Conservation (phyloP, 805 yeast species). For the Pichia cephalocereana region DNA sequence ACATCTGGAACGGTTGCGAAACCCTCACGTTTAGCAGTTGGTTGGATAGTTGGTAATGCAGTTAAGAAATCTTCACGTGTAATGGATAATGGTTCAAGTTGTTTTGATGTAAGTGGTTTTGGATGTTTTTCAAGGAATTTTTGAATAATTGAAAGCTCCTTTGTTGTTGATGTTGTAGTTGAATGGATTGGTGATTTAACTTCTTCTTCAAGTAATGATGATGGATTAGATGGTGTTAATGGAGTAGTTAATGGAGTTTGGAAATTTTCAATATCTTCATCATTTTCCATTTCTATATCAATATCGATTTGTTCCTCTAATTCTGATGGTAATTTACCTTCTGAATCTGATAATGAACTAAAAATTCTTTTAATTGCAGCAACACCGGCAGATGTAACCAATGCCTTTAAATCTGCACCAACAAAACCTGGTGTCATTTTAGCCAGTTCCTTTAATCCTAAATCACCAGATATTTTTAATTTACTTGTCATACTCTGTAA, state of each 20-base stretch:
- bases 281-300: neutral
- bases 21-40: constrained; percentile 96
- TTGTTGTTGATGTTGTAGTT: neutral
- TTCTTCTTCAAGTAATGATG: neutral
- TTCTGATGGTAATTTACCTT: constrained; percentile 24
- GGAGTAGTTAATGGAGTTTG: constrained; percentile 4
- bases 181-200: neutral
- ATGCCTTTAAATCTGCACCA: constrained; percentile 92
- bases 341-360: constrained; percentile 38
- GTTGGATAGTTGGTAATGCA: constrained; percentile 91
- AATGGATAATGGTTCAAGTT: constrained; percentile 67
- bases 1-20: constrained; percentile 98
- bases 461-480: constrained; percentile 57
- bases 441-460: constrained; percentile 68
- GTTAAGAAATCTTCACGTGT: constrained; percentile 68
- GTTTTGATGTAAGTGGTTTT: constrained; percentile 64
- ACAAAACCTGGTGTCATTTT: constrained; percentile 96
- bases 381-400: constrained; percentile 92
- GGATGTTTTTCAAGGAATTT: constrained; percentile 69
- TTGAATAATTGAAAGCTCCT: constrained; percentile 50
- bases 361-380: constrained; percentile 90
- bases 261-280: constrained; percentile 4
- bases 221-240: constrained; percentile 4
- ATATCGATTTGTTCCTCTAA: constrained; percentile 8
- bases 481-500: constrained; percentile 61